Evolutionary conservation across 495 filamentous ascomycete genomes (phyloP), one percentile per base, ranked within the genome.

Genomic region (Penicillium robsamsonii): DNA sequence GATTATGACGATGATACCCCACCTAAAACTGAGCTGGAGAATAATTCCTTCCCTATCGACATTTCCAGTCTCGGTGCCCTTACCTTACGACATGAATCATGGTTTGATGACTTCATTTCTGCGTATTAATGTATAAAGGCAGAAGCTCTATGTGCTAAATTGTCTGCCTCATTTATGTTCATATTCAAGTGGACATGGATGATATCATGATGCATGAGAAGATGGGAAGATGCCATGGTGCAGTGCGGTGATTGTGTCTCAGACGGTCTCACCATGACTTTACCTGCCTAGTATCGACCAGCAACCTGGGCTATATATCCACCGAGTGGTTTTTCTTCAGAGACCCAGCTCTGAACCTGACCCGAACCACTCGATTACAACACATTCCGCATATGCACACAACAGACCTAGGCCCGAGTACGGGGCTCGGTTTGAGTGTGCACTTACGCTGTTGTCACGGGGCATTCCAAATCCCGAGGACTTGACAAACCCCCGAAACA

Each of bases 401-500:
- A 10, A 20, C 45, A 20, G 24, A 15, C 24, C 35, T n/a, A 12
- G n/a, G 20, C 15, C 35, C 2, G 35, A 18, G 22, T 11, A 18
- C 15, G 10, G n/a, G 5, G 17, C 10, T 29, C 9, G 48, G n/a
- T 27, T 17, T 22, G 35, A 18, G 27, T 30, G 12, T 50, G 20
- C n/a, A 37, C 27, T 22, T 1, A 18, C 11, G 3, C 9, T 5
- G 41, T 24, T 4, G 11, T 44, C 24, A 53, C 35, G 33, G 22
- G 10, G 35, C 46, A n/a, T 24, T 54, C 31, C 63, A 46, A 29
- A 67, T 62, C 3, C 66, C 64, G n/a, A 70, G 43, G 27, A 70
- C 59, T 24, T 55, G 59, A 43, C 66, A 72, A 2, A 73, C 68
- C 5, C 66, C 67, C 46, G 64, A 57, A 15, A 73, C 65, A 17